Evolutionary conservation across 805 yeast genomes (phyloP), one percentile per base, ranked within the genome.

Genomic region (Hanseniaspora osmophila): DNA sequence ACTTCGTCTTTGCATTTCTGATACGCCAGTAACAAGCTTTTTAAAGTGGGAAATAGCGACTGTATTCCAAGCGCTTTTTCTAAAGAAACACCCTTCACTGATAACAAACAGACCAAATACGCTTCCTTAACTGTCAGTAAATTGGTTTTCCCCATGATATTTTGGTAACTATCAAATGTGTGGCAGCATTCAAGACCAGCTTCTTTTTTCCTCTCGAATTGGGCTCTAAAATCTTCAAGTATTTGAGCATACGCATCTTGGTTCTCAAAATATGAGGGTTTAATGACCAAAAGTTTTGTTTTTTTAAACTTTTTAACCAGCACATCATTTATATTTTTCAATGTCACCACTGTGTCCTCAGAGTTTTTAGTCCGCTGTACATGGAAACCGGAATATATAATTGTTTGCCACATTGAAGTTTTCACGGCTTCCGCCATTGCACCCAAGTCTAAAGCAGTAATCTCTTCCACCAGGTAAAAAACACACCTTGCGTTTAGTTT

Each of bases 51-150:
- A 56, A 69, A 92, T 38, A 69, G 58, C 16, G 67, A 66, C 61
- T 88, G 96, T 10, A 92, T 77, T 7, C 76, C 75, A 10, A 77
- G 57, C 0, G 98, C 98, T 57, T 84, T 86, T 50, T 90, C 96
- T 30, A 84, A 63, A 0, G 95, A 77, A 1, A 92, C 69, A 0
- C 97, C 98, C 49, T 75, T 72, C 2, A 83, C 71, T 2, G 87
- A 74, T 81, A 87, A 76, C 18, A 92, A 69, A 80, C 86, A 77
- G 40, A 74, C 68, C 1, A 86, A 64, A 53, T 78, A 90, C 54
- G 85, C 64, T 50, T 90, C 96, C 41, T 76, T 77, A 0, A 85
- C 76, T 0, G 95, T 83, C 55, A 73, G 67, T 67, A 80, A 65
- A 22, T 74, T 75, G 2, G 82, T 69, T 57, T 92, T 92, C 2